Conservation (phyloP, 129 eudicot species). For the Lactuca saligna region DNA sequence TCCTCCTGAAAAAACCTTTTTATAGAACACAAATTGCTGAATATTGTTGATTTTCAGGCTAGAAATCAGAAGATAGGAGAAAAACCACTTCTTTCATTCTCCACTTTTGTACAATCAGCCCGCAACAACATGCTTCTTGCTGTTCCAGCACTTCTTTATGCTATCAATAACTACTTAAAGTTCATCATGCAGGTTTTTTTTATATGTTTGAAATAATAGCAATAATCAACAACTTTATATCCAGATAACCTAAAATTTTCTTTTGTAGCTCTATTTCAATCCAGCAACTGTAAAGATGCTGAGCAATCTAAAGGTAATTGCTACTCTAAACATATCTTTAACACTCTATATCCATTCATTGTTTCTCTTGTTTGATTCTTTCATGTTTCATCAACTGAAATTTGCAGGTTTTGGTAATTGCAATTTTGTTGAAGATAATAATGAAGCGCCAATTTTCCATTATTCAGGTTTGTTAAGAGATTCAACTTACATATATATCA, state of each 20-base stretch:
- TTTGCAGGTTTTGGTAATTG: constrained; percentile 93
- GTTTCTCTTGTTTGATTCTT: not conserved
- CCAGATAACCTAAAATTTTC: not conserved
- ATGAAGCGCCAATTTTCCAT: constrained; percentile 94
- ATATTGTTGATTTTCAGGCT: constrained; percentile 51
- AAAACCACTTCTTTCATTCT: constrained; percentile 83
- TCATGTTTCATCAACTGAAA: constrained; percentile 9
- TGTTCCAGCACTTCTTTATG: constrained; percentile 97
- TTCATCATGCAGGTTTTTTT: constrained; percentile 89
- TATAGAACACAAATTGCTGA: constrained; percentile 5
- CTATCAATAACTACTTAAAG: constrained; percentile 92
- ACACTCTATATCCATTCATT: constrained; percentile 4
- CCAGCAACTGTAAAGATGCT: constrained; percentile 99
- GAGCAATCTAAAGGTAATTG: constrained; percentile 88
- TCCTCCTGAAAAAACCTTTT: too few species aligned
- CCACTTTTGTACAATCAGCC: constrained; percentile 92
- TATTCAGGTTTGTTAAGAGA: constrained; percentile 71
- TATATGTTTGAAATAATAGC: too few species aligned
- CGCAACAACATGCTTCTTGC: constrained; percentile 95
- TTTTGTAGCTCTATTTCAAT: constrained; percentile 84
- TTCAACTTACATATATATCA: not conserved
- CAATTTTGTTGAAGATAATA: constrained; percentile 71
- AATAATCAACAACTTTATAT: not conserved
- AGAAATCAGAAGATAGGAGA: constrained; percentile 90
- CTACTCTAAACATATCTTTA: not conserved